These are phyloP conservation scores for Neoarthrinium moseri DNA, from an alignment of 2,329 filamentous ascomycete species.

Conservation along the genomic window DNA sequence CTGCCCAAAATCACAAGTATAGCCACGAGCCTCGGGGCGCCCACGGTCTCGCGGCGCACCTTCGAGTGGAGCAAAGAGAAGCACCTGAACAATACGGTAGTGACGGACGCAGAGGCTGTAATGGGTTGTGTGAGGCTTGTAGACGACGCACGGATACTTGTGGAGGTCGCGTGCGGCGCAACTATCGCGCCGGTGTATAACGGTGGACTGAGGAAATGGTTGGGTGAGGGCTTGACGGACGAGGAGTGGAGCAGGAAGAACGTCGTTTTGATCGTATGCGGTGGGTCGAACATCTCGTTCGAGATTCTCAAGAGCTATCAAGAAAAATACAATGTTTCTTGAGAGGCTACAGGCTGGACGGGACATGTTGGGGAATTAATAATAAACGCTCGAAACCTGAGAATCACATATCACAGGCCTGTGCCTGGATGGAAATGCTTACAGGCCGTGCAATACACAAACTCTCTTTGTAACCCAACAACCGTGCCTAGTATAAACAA, in stretches of 20 bases:
- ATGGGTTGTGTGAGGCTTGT: slow-evolving; percentile 74
- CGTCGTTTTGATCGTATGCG: slow-evolving; percentile 83
- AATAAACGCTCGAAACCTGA: too few species aligned
- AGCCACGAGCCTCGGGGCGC: slow-evolving; percentile 73
- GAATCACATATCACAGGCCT: too few species aligned
- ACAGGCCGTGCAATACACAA: too few species aligned
- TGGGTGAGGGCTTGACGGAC: slow-evolving; percentile 52
- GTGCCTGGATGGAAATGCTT: too few species aligned
- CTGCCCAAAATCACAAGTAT: slow-evolving; percentile 72
- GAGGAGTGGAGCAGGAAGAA: slow-evolving; percentile 65
- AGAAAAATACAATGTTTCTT: slow-evolving; percentile 39
- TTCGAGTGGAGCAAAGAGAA: slow-evolving; percentile 58
- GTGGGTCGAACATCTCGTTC: slow-evolving; percentile 67
- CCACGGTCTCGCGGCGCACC: slow-evolving; percentile 65
- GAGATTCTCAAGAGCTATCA: slow-evolving; percentile 60
- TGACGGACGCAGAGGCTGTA: slow-evolving; percentile 76
- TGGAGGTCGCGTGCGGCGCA: slow-evolving; percentile 84
- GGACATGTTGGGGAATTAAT: too few species aligned
- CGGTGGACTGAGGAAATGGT: slow-evolving; percentile 57
- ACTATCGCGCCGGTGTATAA: slow-evolving; percentile 69
- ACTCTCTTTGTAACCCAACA: too few species aligned
- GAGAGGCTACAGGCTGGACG: too few species aligned
- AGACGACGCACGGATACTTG: slow-evolving; percentile 77
- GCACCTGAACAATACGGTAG: slow-evolving; percentile 54
- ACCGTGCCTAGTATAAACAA: too few species aligned